These are phyloP conservation scores for Acrocalymma vagum DNA, from an alignment of 2,329 filamentous ascomycete species.

Conservation along the genomic window DNA sequence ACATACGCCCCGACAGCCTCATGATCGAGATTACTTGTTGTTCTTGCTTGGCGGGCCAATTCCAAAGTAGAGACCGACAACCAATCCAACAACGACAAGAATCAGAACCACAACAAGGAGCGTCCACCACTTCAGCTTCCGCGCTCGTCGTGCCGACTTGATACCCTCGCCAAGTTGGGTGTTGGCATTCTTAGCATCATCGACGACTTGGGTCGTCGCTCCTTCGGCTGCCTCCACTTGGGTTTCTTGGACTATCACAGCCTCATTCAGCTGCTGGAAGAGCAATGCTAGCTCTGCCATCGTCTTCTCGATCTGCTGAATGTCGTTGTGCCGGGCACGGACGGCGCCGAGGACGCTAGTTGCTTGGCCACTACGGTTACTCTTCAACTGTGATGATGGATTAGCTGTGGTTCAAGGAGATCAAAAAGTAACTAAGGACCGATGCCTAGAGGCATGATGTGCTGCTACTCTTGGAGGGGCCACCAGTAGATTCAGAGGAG, in stretches of 20 bases:
- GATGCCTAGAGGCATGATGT: too few species aligned
- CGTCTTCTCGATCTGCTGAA: slow-evolving; percentile 80
- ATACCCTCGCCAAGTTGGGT: slow-evolving; percentile 74
- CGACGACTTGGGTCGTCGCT: slow-evolving; percentile 71
- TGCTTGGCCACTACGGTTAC: slow-evolving; percentile 77
- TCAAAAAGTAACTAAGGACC: background rate
- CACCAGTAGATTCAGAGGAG: too few species aligned
- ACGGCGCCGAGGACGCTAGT: slow-evolving; percentile 79
- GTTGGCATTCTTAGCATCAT: slow-evolving; percentile 75
- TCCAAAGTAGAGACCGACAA: slow-evolving; percentile 60
- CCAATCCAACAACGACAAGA: slow-evolving; percentile 58
- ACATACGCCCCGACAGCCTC: too few species aligned
- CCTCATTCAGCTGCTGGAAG: slow-evolving; percentile 77
- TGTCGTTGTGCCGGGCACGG: slow-evolving; percentile 82
- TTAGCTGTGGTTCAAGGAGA: slow-evolving; percentile 4
- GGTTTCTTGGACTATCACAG: slow-evolving; percentile 76
- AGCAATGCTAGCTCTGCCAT: slow-evolving; percentile 74
- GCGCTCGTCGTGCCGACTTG: slow-evolving; percentile 69
- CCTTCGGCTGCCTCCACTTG: slow-evolving; percentile 69
- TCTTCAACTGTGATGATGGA: slow-evolving; percentile 69
- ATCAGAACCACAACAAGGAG: slow-evolving; percentile 64
- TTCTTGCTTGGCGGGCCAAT: too few species aligned
- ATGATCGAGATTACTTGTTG: too few species aligned
- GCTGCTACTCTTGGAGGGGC: too few species aligned
- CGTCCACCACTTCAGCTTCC: slow-evolving; percentile 86